A percentile compares a stretch with the other conserved stretches of the same genome.
These are phyloP conservation scores for Xylaria sp. DNA, from an alignment of 2,329 filamentous ascomycete species.

Conservation along the genomic window DNA sequence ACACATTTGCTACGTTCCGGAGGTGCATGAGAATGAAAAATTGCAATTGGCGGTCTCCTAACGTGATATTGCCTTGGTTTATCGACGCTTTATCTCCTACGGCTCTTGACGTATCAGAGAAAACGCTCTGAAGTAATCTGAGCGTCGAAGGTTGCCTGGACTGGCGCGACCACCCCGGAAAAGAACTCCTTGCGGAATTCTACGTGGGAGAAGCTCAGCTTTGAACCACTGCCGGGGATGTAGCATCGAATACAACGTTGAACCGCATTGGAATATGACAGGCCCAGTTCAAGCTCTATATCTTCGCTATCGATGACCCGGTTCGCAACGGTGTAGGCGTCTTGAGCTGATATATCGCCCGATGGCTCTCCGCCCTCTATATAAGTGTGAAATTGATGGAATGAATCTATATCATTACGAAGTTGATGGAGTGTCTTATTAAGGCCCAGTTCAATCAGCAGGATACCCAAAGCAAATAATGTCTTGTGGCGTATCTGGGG, in stretches of 20 bases:
- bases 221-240: not conserved
- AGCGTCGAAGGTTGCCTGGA: constrained; percentile 19
- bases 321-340: not conserved
- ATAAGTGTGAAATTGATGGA: not conserved
- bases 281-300: constrained; percentile 3
- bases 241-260: constrained; percentile 16
- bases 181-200: constrained; percentile 9
- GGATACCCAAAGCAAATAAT: constrained; percentile 9
- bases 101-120: not conserved
- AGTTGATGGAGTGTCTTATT: constrained; percentile 10
- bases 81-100: too few relatives aligned
- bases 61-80: not conserved
- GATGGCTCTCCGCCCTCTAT: not conserved
- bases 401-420: not conserved
- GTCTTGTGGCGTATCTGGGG: constrained; percentile 4
- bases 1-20: too few relatives aligned
- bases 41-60: too few relatives aligned
- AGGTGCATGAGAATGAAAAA: too few relatives aligned
- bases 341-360: not conserved
- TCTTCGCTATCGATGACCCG: not conserved
- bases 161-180: constrained; percentile 9
- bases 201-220: constrained; percentile 2
- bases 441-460: constrained; percentile 14
- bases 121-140: not conserved
- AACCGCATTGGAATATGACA: constrained; percentile 10